These are phyloP conservation scores for Gigaspora rosea DNA, from an alignment of 192 early-diverging fungal genomes.

Conservation along the genomic window DNA sequence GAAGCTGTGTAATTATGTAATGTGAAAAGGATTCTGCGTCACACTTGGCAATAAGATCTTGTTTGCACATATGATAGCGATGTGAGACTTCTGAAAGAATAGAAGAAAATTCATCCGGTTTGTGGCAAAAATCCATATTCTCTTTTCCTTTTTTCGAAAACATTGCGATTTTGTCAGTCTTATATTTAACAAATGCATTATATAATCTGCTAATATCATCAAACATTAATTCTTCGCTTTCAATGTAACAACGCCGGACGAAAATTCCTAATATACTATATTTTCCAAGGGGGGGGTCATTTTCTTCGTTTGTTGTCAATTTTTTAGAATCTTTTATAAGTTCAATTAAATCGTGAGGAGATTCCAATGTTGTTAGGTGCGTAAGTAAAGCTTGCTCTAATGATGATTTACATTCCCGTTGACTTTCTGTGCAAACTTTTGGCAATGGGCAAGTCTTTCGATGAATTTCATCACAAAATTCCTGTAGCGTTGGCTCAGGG, in stretches of 20 bases:
- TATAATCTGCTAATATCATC: slow-evolving; percentile 14
- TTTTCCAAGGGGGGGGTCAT: neutral
- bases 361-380: neutral
- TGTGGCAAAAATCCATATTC: neutral
- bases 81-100: neutral
- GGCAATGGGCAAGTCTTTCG: neutral
- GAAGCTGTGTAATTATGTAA: slow-evolving; percentile 28
- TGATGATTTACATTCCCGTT: no score
- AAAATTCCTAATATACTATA: slow-evolving; percentile 27
- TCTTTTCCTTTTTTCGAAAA: neutral
- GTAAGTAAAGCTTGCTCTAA: no score
- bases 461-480: slow-evolving; percentile 19
- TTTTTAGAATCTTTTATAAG: slow-evolving; percentile 5
- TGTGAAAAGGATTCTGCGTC: slow-evolving; percentile 22
- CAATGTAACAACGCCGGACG: slow-evolving; percentile 22
- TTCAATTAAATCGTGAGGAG: slow-evolving; percentile 12
- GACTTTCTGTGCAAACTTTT: no score
- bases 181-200: slow-evolving; percentile 24
- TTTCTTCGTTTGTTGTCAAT: neutral
- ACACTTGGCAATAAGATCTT: slow-evolving; percentile 14
- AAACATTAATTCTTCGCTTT: slow-evolving; percentile 17
- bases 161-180: neutral
- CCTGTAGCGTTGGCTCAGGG: slow-evolving; percentile 7
- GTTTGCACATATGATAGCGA: neutral
- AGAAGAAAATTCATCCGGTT: neutral